These are phyloP conservation scores for Musa beccarii DNA, from an alignment of 176 grass and related monocot species.

Conservation along the genomic window DNA sequence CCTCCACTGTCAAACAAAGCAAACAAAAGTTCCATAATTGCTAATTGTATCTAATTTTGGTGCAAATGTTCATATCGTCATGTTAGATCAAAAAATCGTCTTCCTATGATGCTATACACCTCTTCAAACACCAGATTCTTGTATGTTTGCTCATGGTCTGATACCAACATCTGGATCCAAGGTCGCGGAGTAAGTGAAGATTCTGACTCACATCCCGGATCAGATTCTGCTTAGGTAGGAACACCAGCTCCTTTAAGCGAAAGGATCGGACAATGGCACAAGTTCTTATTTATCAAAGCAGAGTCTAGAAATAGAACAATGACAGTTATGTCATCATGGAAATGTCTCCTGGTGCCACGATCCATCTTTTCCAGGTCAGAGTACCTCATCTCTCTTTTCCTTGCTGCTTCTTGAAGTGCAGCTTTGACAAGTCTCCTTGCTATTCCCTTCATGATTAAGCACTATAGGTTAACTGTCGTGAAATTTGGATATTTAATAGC, in stretches of 20 bases:
- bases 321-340: constrained; percentile 18
- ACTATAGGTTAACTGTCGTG: background rate
- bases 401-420: constrained; percentile 8
- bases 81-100: too few relatives aligned
- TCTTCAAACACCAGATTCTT: background rate
- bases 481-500: background rate
- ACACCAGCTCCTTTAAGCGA: background rate
- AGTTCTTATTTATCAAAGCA: constrained; percentile 1
- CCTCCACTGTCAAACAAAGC: too few relatives aligned
- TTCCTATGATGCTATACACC: too few relatives aligned
- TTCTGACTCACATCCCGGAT: background rate
- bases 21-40: too few relatives aligned
- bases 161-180: background rate
- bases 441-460: background rate
- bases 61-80: too few relatives aligned
- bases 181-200: background rate
- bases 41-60: too few relatives aligned
- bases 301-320: constrained; percentile 14
- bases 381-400: constrained; percentile 13
- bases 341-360: constrained; percentile 14
- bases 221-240: background rate
- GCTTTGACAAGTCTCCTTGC: constrained; percentile 7
- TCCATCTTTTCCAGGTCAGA: constrained; percentile 14
- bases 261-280: background rate
- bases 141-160: background rate